Evolutionary conservation across 371 early-diverging fungal genomes (phyloP).

Genomic region (Mucor indicus): DNA sequence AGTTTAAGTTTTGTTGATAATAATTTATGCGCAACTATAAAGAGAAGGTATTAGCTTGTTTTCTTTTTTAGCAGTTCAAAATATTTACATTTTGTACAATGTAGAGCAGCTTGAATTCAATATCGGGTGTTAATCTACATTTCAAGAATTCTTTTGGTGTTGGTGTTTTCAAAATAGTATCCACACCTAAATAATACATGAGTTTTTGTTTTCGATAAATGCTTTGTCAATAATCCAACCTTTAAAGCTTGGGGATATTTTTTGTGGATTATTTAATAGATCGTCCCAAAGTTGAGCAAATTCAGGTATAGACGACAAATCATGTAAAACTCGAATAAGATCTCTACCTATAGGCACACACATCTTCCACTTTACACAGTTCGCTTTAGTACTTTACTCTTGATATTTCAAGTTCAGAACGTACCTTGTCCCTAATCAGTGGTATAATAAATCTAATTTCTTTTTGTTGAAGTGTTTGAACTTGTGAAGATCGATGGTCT

Average conservation of each 20-base stretch:
- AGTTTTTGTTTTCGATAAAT: too few relatives aligned
- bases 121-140: slow-evolving; percentile 66
- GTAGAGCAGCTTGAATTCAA: slow-evolving; percentile 68
- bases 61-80: not conserved
- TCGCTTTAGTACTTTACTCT: too few relatives aligned
- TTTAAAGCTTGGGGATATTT: slow-evolving; percentile 53
- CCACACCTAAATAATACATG: slow-evolving; percentile 27
- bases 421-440: slow-evolving; percentile 56
- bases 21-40: slow-evolving; percentile 44
- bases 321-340: slow-evolving; percentile 67
- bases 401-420: not conserved
- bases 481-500: slow-evolving; percentile 55
- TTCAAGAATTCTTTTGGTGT: slow-evolving; percentile 64
- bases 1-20: slow-evolving; percentile 59
- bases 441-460: slow-evolving; percentile 55
- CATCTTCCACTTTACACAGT: slow-evolving; percentile 56
- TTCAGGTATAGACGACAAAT: slow-evolving; percentile 55
- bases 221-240: slow-evolving; percentile 23
- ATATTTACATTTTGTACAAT: slow-evolving; percentile 63
- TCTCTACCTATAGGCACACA: slow-evolving; percentile 72
- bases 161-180: slow-evolving; percentile 50
- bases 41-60: not conserved
- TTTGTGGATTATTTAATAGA: slow-evolving; percentile 53
- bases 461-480: slow-evolving; percentile 44
- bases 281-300: slow-evolving; percentile 64